These are phyloP conservation scores for Mycoemilia scoparia DNA, from an alignment of 192 early-diverging fungal species.

Conservation along the genomic window DNA sequence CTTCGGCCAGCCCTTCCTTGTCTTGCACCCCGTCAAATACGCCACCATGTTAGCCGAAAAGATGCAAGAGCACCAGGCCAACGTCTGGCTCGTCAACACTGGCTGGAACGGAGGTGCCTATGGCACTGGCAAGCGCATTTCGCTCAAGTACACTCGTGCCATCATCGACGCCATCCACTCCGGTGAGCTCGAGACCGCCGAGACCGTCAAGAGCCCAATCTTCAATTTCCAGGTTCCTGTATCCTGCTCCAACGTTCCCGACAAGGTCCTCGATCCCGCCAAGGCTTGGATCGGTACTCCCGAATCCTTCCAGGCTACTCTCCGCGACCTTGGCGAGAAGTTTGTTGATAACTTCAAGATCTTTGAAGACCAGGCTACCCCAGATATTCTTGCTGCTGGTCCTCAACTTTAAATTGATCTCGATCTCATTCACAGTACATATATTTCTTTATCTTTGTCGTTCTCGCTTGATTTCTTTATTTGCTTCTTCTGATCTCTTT, in stretches of 20 bases:
- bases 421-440: too few species aligned
- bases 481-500: too few species aligned
- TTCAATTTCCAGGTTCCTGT: slow-evolving; percentile 84
- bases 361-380: slow-evolving; percentile 58
- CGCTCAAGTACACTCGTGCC: slow-evolving; percentile 91
- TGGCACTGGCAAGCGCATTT: slow-evolving; percentile 75
- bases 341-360: slow-evolving; percentile 83
- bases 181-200: slow-evolving; percentile 69
- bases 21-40: slow-evolving; percentile 90
- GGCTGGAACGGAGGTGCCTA: slow-evolving; percentile 92
- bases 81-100: slow-evolving; percentile 93
- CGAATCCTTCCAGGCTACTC: slow-evolving; percentile 41
- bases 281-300: slow-evolving; percentile 67
- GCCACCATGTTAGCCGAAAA: slow-evolving; percentile 86
- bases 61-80: slow-evolving; percentile 63
- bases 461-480: too few species aligned
- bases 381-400: slow-evolving; percentile 55
- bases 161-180: slow-evolving; percentile 95
- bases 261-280: slow-evolving; percentile 69
- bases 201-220: slow-evolving; percentile 70
- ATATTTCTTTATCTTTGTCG: too few species aligned
- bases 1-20: slow-evolving; percentile 93
- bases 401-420: too few species aligned
- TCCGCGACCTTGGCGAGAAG: slow-evolving; percentile 57
- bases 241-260: slow-evolving; percentile 52